phyloP scores from a whole-genome alignment of 768 basidiomycete genomes.

The Fibroporia radiculosa region DNA sequence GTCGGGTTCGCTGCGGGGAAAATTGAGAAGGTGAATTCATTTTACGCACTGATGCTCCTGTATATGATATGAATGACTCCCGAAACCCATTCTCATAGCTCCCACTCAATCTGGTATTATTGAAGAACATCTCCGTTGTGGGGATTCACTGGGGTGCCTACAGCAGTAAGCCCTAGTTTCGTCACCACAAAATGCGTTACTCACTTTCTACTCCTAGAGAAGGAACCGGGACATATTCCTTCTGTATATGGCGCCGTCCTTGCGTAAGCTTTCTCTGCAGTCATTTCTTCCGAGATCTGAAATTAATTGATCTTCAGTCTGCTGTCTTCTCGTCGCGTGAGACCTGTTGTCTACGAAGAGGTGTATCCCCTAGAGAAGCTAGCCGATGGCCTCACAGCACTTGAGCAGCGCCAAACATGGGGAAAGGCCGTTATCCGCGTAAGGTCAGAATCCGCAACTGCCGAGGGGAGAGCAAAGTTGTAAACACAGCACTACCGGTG shows the following conservation, averaged over 20 bases:
- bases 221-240: slow-evolving; percentile 57
- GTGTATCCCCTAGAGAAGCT: slow-evolving; percentile 63
- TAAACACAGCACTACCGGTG: no score
- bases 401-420: slow-evolving; percentile 86
- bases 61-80: no score
- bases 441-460: slow-evolving; percentile 33
- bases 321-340: slow-evolving; percentile 55
- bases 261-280: slow-evolving; percentile 31
- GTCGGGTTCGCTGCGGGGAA: slow-evolving; percentile 85
- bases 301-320: slow-evolving; percentile 35
- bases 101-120: slow-evolving; percentile 59
- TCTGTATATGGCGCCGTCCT: slow-evolving; percentile 70
- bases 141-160: slow-evolving; percentile 90
- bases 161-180: slow-evolving; percentile 37
- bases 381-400: slow-evolving; percentile 58
- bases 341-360: slow-evolving; percentile 64
- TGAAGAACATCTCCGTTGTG: slow-evolving; percentile 51
- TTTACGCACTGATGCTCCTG: not conserved
- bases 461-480: slow-evolving; percentile 33
- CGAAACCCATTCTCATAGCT: no score
- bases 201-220: slow-evolving; percentile 31
- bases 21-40: slow-evolving; percentile 64
- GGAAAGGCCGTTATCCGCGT: slow-evolving; percentile 81
- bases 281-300: not conserved
- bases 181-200: not conserved